phyloP scores from a whole-genome alignment of 805 yeast genomes.

The Nakazawaea populi region DNA sequence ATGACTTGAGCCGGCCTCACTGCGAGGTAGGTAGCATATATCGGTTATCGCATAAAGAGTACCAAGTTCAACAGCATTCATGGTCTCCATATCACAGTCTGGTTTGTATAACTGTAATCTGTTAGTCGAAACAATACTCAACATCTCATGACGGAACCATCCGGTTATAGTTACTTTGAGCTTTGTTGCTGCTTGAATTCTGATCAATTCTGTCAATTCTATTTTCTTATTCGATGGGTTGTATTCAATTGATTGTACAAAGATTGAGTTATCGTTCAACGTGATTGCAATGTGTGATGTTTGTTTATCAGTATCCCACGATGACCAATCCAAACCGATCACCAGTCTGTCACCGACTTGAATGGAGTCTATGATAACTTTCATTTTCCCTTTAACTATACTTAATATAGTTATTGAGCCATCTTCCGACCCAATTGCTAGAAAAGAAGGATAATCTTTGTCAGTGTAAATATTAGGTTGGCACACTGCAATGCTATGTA shows the following conservation, averaged over 20 bases:
- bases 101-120: neutral
- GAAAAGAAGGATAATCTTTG: neutral
- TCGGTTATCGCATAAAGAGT: slow-evolving; percentile 6
- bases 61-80: neutral
- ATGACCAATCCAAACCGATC: slow-evolving; percentile 9
- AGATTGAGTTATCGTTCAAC: slow-evolving; percentile 1
- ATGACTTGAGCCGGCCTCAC: neutral
- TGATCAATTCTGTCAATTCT: neutral
- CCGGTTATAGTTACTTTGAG: neutral
- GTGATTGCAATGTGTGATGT: neutral
- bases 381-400: neutral
- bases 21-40: neutral
- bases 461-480: neutral
- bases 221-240: neutral
- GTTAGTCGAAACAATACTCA: slow-evolving; percentile 2
- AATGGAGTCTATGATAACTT: neutral
- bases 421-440: slow-evolving; percentile 8
- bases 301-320: neutral
- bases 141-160: neutral
- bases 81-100: neutral
- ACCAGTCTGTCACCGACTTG: neutral
- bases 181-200: neutral
- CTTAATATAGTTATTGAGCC: slow-evolving; percentile 2
- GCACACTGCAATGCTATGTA: slow-evolving; percentile 20
- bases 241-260: neutral